A percentile compares a stretch with the other conserved stretches of the same genome.
phyloP scores from a whole-genome alignment of 768 basidiomycete species.

The Brasilioporus rufonigricans region DNA sequence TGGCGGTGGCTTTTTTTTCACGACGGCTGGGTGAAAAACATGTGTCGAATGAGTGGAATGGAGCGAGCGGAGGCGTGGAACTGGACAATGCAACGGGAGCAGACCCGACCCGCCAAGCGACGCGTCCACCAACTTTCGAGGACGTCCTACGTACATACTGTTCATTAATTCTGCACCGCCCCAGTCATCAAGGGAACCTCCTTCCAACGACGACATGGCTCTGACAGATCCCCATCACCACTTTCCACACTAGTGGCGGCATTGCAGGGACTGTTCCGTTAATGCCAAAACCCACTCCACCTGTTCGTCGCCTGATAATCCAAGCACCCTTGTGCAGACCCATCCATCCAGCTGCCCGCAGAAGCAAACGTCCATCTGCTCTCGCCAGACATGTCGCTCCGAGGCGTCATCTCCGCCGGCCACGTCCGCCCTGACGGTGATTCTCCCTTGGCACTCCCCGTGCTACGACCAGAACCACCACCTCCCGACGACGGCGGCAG shows the following conservation, averaged over 20 bases:
- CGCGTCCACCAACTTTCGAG: no score
- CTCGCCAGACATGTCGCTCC: slow-evolving; percentile 14
- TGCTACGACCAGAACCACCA: neutral
- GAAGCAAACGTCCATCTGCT: slow-evolving; percentile 24
- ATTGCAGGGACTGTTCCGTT: neutral
- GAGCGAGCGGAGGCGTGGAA: no score
- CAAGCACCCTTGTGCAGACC: neutral
- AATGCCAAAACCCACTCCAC: slow-evolving; percentile 26
- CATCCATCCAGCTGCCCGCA: slow-evolving; percentile 3
- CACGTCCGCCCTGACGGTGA: neutral
- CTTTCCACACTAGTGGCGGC: neutral
- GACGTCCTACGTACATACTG: no score
- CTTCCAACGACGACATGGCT: no score
- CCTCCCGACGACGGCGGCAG: slow-evolving; percentile 11
- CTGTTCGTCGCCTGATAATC: slow-evolving; percentile 9
- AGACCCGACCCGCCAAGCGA: no score
- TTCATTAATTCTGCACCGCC: no score
- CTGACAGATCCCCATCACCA: no score
- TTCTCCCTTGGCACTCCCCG: no score
- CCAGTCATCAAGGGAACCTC: no score
- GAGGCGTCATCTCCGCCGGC: slow-evolving; percentile 9
- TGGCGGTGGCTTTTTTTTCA: neutral
- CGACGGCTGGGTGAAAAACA: neutral
- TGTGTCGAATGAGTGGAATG: neutral
- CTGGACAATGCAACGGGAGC: no score